These are phyloP conservation scores for Aspergillus versicolor DNA, from an alignment of 2,329 filamentous ascomycete species.

Conservation along the genomic window DNA sequence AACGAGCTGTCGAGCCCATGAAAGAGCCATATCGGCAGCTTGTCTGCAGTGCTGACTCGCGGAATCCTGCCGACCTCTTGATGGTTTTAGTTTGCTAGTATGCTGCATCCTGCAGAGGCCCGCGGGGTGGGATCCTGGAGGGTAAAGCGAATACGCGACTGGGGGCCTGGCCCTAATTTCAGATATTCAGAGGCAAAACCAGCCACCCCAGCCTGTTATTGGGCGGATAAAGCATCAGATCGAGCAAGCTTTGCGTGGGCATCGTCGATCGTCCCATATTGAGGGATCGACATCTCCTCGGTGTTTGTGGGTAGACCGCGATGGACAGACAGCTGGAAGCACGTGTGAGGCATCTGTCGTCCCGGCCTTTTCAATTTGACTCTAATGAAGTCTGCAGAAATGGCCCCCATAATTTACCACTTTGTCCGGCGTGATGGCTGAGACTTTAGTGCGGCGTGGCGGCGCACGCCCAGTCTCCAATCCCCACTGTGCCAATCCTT, in stretches of 20 bases:
- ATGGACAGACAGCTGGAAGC: not conserved
- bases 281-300: not conserved
- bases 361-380: not conserved
- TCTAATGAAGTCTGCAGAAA: not conserved
- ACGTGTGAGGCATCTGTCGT: not conserved
- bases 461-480: not conserved
- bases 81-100: no score
- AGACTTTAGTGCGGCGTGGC: not conserved
- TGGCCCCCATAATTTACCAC: not conserved
- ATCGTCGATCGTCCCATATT: not conserved
- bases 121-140: no score
- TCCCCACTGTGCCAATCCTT: no score
- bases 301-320: not conserved
- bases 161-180: no score
- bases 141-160: no score
- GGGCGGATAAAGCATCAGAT: not conserved
- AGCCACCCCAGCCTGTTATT: not conserved
- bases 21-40: no score
- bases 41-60: no score
- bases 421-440: not conserved
- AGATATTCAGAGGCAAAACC: no score
- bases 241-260: not conserved
- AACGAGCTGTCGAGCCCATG: no score
- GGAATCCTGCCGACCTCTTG: no score
- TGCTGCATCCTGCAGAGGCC: no score